phyloP scores from a whole-genome alignment of 495 filamentous ascomycete species.

The Schizothecium vesticola region DNA sequence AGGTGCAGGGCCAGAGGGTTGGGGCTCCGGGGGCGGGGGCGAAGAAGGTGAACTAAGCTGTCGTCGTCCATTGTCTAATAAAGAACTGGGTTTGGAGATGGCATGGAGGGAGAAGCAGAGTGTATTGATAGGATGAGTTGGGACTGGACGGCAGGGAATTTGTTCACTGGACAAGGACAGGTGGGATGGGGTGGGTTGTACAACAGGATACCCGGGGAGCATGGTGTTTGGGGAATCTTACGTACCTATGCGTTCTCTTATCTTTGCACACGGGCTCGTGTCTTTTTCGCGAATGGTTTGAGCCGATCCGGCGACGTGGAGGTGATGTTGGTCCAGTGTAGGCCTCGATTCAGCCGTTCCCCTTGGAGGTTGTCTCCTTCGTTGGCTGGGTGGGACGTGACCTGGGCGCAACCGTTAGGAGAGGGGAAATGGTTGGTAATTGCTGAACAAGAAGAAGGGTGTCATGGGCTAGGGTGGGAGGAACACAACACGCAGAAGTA shows the following conservation, averaged over 20 bases:
- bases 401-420: no score
- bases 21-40: conserved; percentile 2
- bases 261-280: neutral
- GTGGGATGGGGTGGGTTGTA: neutral
- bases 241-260: neutral
- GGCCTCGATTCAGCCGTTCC: neutral
- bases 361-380: neutral
- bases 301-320: no score
- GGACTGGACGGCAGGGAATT: neutral
- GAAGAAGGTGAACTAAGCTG: conserved; percentile 23
- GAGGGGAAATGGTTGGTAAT: no score
- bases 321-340: no score
- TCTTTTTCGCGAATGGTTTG: no score
- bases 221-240: neutral
- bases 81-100: neutral
- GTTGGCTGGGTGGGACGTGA: no score
- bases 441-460: no score
- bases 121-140: neutral
- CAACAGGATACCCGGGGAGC: neutral
- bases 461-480: no score
- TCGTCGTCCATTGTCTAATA: neutral
- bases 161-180: neutral
- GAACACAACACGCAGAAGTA: neutral
- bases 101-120: neutral
- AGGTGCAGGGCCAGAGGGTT: conserved; percentile 12